Conservation (phyloP, 331 rosid species). For the Dryas integrifolia region DNA sequence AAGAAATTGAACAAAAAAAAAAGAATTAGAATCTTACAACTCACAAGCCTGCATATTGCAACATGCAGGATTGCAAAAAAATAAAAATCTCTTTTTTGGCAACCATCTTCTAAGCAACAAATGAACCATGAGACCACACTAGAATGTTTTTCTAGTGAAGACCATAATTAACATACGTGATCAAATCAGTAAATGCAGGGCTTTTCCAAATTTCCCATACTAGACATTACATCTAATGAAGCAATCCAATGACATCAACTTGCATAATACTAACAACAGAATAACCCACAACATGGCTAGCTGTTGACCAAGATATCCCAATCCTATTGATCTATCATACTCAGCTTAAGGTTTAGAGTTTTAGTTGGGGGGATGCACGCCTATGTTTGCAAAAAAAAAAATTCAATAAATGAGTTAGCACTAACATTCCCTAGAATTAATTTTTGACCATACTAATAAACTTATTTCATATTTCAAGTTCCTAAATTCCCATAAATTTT, state of each 20-base stretch:
- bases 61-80: conserved; percentile 11
- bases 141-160: conserved; percentile 8
- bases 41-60: conserved; percentile 10
- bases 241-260: conserved; percentile 17
- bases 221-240: conserved; percentile 12
- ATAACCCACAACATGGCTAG: neutral
- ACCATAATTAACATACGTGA: neutral
- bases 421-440: neutral
- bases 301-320: conserved; percentile 1
- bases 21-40: conserved; percentile 17
- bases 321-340: neutral
- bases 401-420: no score
- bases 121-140: conserved; percentile 2
- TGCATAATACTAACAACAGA: neutral
- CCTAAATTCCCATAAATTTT: conserved; percentile 23
- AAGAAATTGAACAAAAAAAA: neutral
- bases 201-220: neutral
- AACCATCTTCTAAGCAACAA: conserved; percentile 12
- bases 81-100: neutral
- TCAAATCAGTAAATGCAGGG: neutral
- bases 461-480: neutral
- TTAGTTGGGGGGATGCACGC: neutral
- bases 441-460: neutral
- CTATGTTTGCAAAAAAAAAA: neutral
- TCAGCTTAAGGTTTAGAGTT: neutral